Evolutionary conservation across 208 protist genomes (phyloP), one percentile per base, ranked within the genome.

Genomic region (Tetramitus jugosus): DNA sequence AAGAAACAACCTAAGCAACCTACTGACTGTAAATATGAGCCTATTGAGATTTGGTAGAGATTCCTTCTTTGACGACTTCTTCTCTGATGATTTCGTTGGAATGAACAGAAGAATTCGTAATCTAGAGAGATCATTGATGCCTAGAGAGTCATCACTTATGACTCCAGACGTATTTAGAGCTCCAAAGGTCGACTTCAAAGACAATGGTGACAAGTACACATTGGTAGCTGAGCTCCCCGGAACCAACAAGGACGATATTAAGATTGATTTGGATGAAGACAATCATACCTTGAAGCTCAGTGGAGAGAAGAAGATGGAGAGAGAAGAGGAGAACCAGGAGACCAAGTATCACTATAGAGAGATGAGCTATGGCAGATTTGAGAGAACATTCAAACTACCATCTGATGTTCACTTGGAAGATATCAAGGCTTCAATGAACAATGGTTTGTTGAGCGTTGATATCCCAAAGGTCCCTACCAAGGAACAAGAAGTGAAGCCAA

Each of bases 401-500:
- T 8, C 35, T 20, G 39, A 76, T 60, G 62, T 42, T 62, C 49
- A 77, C 37, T n/a, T n/a, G n/a, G n/a, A n/a, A n/a, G n/a, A n/a
- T n/a, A n/a, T n/a, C n/a, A n/a, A n/a, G n/a, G n/a, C 39, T 56
- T 37, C 4, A 43, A 65, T 64, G 31, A 23, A 76, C 1, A 0
- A 80, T 60, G 77, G 77, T 31, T 29, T 76, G 1, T 74, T 80
- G n/a, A 52, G 26, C 2, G 20, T 80, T 40, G 20, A 56, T 1
- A 43, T 80, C 29, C 65, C 77, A 68, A 80, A 80, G 46, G 3
- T 77, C 13, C 23, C 14, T n/a, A n/a, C n/a, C n/a, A n/a, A n/a
- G n/a, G 60, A 65, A 20, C n/a, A 33, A 65, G 14, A 65, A 39
- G 20, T 40, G 40, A 39, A 37, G 6, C 23, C 23, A 37, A 65